Percentiles rank a stretch among this genome's conserved stretches.
Evolutionary conservation across 495 filamentous ascomycete species (phyloP).

Genomic region (Hypoxylon rickii): DNA sequence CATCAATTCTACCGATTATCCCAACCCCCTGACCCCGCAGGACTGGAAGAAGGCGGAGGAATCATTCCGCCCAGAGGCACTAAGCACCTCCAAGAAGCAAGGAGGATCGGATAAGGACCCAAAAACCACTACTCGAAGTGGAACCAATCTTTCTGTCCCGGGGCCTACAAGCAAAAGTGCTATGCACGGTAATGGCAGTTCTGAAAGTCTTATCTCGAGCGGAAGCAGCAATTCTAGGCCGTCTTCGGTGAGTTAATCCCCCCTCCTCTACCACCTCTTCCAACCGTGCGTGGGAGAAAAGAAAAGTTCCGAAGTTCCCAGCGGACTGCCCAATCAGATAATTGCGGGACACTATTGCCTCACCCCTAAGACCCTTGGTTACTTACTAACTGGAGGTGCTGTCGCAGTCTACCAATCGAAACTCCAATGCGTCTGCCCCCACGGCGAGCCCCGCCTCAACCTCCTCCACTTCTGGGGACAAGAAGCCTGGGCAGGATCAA

Average conservation of each 20-base stretch:
- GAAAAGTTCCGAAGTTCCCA: conserved; percentile 11
- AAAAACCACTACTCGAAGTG: conserved; percentile 32
- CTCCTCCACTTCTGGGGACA: conserved; percentile 45
- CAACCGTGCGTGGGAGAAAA: background rate
- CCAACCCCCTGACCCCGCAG: conserved; percentile 46
- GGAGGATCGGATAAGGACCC: conserved; percentile 42
- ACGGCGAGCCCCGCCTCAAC: conserved; percentile 54
- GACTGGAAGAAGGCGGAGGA: conserved; percentile 46
- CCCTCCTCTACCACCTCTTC: too few relatives aligned
- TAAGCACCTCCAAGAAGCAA: conserved; percentile 38
- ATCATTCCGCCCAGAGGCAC: conserved; percentile 43
- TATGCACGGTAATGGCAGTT: conserved; percentile 45
- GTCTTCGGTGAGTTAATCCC: conserved; percentile 57
- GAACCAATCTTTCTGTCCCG: conserved; percentile 24
- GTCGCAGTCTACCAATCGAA: conserved; percentile 55
- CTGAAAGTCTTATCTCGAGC: conserved; percentile 50
- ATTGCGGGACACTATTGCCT: conserved; percentile 15
- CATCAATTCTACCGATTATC: conserved; percentile 67
- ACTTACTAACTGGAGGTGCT: conserved; percentile 43
- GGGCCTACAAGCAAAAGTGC: conserved; percentile 24
- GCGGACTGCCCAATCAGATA: conserved; percentile 48
- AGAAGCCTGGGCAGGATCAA: conserved; percentile 53
- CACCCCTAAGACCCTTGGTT: background rate
- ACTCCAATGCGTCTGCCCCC: conserved; percentile 47
- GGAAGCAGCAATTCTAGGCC: conserved; percentile 50